Evolutionary conservation across 805 yeast genomes (phyloP).

Genomic region (Nakazawaea ishiwadae): DNA sequence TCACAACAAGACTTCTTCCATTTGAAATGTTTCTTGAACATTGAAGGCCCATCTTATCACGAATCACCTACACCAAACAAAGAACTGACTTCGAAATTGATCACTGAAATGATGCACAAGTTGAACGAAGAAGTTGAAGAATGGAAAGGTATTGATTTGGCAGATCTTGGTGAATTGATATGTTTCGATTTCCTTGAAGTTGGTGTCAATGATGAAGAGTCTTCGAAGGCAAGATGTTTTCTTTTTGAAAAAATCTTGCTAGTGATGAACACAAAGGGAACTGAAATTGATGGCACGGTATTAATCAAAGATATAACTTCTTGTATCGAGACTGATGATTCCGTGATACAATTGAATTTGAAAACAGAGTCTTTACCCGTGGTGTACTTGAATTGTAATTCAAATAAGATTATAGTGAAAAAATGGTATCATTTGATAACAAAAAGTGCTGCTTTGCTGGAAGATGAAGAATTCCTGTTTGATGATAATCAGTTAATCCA

Average conservation of each 20-base stretch:
- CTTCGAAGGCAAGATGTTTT: constrained; percentile 1
- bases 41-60: constrained; percentile 7
- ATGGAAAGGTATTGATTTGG: constrained; percentile 13
- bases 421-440: constrained; percentile 12
- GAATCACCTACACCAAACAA: background rate
- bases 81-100: background rate
- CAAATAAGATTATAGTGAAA: constrained; percentile 4
- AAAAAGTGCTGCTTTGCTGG: background rate
- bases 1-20: background rate
- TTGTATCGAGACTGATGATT: constrained; percentile 4
- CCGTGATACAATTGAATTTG: constrained; percentile 6
- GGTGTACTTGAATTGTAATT: constrained; percentile 1
- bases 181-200: constrained; percentile 11
- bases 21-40: constrained; percentile 5
- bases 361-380: constrained; percentile 4
- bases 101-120: constrained; percentile 8
- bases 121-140: constrained; percentile 8
- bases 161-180: constrained; percentile 7
- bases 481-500: constrained; percentile 7
- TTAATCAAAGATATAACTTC: constrained; percentile 2
- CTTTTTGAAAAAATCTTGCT: constrained; percentile 12
- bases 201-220: background rate
- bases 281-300: constrained; percentile 5
- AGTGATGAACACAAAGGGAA: background rate
- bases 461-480: constrained; percentile 2